Base-by-base conservation (phyloP, 257 asterid genomes). In the Gentiana straminea region DNA sequence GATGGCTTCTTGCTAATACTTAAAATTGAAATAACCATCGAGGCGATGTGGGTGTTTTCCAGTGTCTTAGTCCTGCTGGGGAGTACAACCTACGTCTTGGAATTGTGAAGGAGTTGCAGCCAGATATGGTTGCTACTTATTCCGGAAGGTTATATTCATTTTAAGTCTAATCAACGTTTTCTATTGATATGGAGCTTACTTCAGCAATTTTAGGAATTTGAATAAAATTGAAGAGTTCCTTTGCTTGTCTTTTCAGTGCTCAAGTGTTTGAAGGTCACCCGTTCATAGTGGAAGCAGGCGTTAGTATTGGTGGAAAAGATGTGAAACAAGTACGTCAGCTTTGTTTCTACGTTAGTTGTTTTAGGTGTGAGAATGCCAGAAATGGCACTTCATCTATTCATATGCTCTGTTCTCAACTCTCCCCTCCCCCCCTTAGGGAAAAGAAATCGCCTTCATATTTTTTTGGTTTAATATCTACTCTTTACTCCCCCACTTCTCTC, bases 181-280 rank as follows among this genome's bases (percentile, higher is more conserved):
- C 24, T 24, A 24, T 24, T 24, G 24, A 24, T 24, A 24, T 24
- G 24, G 24, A 24, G 24, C 24, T 24, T 24, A 24, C 24, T 24
- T 61, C 39, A 37, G 34, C 43, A 8, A 11, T 3, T 38, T 6
- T 38, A 33, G 57, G 34, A 44, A 15, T 15, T 57, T 41, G 5
- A 34, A 13, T 13, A 8, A 50, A 49, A 44, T 35, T 35, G 11
- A 49, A 3, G 4, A 35, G 33, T 41, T 51, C n/a, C 15, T 49
- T 44, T 69, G 63, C 49, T 41, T 65, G 55, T 38, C 62, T 59
- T 73, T 66, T 68, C 81, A 88, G 96, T 58, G 86, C 94, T 64
- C 96, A 88, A 72, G 96, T 88, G 73, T 88, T 88, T 60, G 96
- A 88, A 74, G 96, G 96, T 69, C 96, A 88, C 66, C 96, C 96